Conservation (phyloP, 805 yeast genomes). For the Spathaspora hagerdaliae region DNA sequence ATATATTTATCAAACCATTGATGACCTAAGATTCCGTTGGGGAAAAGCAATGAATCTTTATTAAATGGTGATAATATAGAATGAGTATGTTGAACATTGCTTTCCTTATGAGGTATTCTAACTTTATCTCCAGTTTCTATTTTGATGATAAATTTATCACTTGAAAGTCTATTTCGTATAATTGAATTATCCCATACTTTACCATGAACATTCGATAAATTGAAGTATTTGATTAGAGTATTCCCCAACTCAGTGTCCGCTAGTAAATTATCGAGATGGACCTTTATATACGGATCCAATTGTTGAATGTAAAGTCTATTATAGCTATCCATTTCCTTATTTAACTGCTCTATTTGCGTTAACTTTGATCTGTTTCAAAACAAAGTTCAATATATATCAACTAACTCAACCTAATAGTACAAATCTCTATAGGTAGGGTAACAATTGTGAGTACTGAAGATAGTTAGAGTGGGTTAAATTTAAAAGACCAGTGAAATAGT, state of each 20-base stretch:
- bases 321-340: slow-evolving; percentile 29
- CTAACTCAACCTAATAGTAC: no score
- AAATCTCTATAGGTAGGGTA: no score
- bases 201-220: slow-evolving; percentile 15
- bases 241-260: neutral
- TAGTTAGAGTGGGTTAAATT: no score
- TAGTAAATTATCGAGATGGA: slow-evolving; percentile 9
- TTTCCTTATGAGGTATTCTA: neutral
- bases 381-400: no score
- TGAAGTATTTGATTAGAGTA: slow-evolving; percentile 8
- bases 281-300: slow-evolving; percentile 29
- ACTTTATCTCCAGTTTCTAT: slow-evolving; percentile 5
- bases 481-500: no score
- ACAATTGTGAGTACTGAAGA: no score
- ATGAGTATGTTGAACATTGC: slow-evolving; percentile 11
- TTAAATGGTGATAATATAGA: slow-evolving; percentile 37
- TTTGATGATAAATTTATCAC: slow-evolving; percentile 23
- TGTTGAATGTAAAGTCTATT: slow-evolving; percentile 23
- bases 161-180: slow-evolving; percentile 32
- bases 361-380: no score
- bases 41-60: slow-evolving; percentile 22
- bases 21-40: slow-evolving; percentile 26
- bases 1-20: slow-evolving; percentile 36
- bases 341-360: no score
- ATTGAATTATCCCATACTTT: slow-evolving; percentile 36